Percentiles rank a stretch among this genome's conserved stretches.
Evolutionary conservation across 768 basidiomycete genomes (phyloP).

Genomic region (Kwoniella sp.): DNA sequence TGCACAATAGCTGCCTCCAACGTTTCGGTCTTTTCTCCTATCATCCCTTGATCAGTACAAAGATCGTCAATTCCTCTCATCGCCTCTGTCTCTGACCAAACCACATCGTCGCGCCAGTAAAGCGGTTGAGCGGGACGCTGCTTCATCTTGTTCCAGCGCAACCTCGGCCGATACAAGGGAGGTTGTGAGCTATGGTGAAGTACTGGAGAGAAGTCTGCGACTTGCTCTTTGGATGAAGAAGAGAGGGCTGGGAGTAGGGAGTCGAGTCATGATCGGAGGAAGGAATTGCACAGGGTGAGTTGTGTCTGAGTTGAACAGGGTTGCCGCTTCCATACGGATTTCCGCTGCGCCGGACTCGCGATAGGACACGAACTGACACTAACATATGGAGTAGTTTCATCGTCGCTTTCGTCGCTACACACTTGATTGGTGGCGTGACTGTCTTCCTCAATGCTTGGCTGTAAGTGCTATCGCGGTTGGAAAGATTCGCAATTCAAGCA

Average conservation of each 20-base stretch:
- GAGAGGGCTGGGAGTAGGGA: slow-evolving; percentile 40
- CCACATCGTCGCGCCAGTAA: neutral
- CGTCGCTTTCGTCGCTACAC: slow-evolving; percentile 40
- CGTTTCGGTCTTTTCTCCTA: slow-evolving; percentile 43
- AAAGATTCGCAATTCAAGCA: neutral
- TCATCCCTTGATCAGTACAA: slow-evolving; percentile 25
- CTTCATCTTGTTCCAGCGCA: neutral
- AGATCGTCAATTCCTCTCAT: slow-evolving; percentile 42
- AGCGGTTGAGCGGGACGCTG: neutral
- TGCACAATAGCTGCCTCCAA: slow-evolving; percentile 35
- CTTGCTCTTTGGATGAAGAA: slow-evolving; percentile 40
- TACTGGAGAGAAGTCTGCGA: slow-evolving; percentile 25
- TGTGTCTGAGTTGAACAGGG: too few species aligned
- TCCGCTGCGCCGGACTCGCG: neutral
- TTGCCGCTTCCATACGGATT: too few species aligned
- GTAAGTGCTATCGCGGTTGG: too few species aligned
- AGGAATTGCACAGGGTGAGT: slow-evolving; percentile 44
- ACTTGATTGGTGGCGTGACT: slow-evolving; percentile 45
- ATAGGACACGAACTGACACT: neutral
- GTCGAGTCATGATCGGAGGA: slow-evolving; percentile 44
- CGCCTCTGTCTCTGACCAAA: slow-evolving; percentile 16
- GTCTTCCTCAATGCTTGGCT: slow-evolving; percentile 48
- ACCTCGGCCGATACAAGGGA: slow-evolving; percentile 14
- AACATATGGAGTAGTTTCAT: slow-evolving; percentile 33
- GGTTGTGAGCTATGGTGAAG: slow-evolving; percentile 32